These are phyloP conservation scores for Anthracocystis panici-leucophaei DNA, from an alignment of 1,284 basidiomycete species.

Conservation along the genomic window DNA sequence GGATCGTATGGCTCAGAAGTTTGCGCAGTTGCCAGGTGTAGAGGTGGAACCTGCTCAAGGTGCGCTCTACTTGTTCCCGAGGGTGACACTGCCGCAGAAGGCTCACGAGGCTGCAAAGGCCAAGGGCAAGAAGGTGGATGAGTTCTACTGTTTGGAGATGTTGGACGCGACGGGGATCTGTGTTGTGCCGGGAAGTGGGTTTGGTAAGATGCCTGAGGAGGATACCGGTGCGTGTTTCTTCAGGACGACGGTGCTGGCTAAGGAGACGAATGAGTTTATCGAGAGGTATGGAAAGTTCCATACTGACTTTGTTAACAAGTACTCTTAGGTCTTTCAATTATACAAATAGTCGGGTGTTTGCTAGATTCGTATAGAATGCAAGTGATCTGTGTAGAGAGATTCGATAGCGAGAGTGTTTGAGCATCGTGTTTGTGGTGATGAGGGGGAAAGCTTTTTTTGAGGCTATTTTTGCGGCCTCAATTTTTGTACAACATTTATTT, in stretches of 20 bases:
- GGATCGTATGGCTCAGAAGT: slow-evolving; percentile 58
- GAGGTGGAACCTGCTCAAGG: slow-evolving; percentile 74
- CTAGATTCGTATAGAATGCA: neutral
- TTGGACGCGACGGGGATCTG: slow-evolving; percentile 68
- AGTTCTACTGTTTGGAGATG: slow-evolving; percentile 65
- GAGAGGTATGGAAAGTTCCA: slow-evolving; percentile 66
- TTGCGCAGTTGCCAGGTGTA: slow-evolving; percentile 58
- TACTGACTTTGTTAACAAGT: slow-evolving; percentile 55
- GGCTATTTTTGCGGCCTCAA: slow-evolving; percentile 3
- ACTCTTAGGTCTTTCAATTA: slow-evolving; percentile 5
- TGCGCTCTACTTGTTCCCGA: slow-evolving; percentile 87
- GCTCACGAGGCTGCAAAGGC: slow-evolving; percentile 59
- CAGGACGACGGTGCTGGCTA: slow-evolving; percentile 66
- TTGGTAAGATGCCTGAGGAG: slow-evolving; percentile 59
- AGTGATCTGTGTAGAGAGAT: no score
- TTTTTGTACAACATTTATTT: neutral
- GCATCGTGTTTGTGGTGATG: neutral
- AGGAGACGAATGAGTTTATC: slow-evolving; percentile 67
- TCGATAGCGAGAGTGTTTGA: neutral
- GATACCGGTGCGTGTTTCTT: slow-evolving; percentile 58
- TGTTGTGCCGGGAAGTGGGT: slow-evolving; percentile 66
- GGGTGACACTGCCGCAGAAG: slow-evolving; percentile 74
- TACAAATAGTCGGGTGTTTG: neutral
- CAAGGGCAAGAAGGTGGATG: slow-evolving; percentile 62
- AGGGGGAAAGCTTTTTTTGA: neutral